Base-by-base conservation (phyloP, 148 eudicot species). In the Linanthus parryae region DNA sequence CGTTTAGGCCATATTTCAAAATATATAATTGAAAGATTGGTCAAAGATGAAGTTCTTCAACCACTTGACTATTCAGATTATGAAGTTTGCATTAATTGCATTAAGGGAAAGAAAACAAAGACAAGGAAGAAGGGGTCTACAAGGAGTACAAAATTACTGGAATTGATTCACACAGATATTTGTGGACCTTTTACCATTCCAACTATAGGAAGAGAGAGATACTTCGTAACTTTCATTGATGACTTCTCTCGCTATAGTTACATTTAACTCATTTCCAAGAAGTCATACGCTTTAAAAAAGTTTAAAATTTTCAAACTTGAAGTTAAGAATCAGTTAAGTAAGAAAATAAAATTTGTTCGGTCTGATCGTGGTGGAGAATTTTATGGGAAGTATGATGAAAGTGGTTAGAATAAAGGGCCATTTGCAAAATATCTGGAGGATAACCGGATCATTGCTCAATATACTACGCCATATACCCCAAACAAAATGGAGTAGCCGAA, bases 201-300 rank as follows among this genome's bases (percentile, higher is more conserved):
- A n/a, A n/a, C n/a, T n/a, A n/a, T n/a, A n/a, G n/a, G n/a, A n/a
- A n/a, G n/a, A n/a, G n/a, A n/a, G n/a, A n/a, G 13, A 28, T 30
- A 26, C 12, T 48, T 48, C 28, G 2, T 48, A 14, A 48, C 21
- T 2, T 48, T 48, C 14, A 48, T 48, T 6, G 20, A 48, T 48
- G 53, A 48, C 5, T 48, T 48, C 12, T 26, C 34, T 2, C 0
- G 12, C 3, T 17, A 48, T 48, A 7, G 53, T 5, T 28, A 48
- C 17, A 6, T 48, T 7, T 48, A 2, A 25, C 15, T 48, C 6
- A 25, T 48, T 26, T 14, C 14, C 6, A 12, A 48, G 28, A 48
- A 26, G 11, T 44, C 48, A 5, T 2, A 44, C 5, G 27, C 26
- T 20, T 3, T 44, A 0, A 6, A 44, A 19, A 4, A 3, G 0